phyloP scores from a whole-genome alignment of 768 basidiomycete species.

The Macrolepiota albuminosa region DNA sequence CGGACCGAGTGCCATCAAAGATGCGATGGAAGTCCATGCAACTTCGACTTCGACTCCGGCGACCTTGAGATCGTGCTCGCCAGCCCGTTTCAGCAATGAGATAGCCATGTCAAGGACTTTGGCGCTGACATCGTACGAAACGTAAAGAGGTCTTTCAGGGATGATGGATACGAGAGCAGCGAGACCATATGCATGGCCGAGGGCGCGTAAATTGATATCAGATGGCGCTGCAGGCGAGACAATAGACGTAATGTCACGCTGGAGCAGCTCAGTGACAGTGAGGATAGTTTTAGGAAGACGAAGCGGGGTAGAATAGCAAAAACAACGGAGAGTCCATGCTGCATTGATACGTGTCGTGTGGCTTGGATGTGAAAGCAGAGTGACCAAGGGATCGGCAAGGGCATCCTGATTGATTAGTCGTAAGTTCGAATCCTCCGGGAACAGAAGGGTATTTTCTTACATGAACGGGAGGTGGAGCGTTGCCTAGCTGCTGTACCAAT shows the following conservation, averaged over 20 bases:
- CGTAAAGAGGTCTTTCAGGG: slow-evolving; percentile 84
- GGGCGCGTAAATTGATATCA: slow-evolving; percentile 64
- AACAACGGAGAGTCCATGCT: slow-evolving; percentile 84
- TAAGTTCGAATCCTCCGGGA: not conserved
- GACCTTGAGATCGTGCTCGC: slow-evolving; percentile 83
- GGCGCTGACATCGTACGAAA: slow-evolving; percentile 88
- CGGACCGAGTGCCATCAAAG: slow-evolving; percentile 88
- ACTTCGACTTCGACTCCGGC: slow-evolving; percentile 87
- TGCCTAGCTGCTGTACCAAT: slow-evolving; percentile 84
- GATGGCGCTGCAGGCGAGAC: slow-evolving; percentile 66
- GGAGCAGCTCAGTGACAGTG: slow-evolving; percentile 73
- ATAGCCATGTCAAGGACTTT: slow-evolving; percentile 91
- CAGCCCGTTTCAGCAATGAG: slow-evolving; percentile 82
- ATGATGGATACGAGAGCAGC: slow-evolving; percentile 84
- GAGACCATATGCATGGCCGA: slow-evolving; percentile 90
- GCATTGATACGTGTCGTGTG: slow-evolving; percentile 85
- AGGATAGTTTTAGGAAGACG: slow-evolving; percentile 78
- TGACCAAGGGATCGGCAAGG: slow-evolving; percentile 77
- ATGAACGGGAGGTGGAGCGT: slow-evolving; percentile 86
- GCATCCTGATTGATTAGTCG: slow-evolving; percentile 52
- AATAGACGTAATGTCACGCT: slow-evolving; percentile 74
- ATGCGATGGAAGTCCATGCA: slow-evolving; percentile 89
- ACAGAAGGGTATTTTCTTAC: slow-evolving; percentile 27
- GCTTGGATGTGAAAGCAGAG: slow-evolving; percentile 81
- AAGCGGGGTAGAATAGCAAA: slow-evolving; percentile 86